Evolutionary conservation across 1,139 yeast species (phyloP), one percentile per base, ranked within the genome.

Genomic region (Nadsonia starkeyi-henricii): DNA sequence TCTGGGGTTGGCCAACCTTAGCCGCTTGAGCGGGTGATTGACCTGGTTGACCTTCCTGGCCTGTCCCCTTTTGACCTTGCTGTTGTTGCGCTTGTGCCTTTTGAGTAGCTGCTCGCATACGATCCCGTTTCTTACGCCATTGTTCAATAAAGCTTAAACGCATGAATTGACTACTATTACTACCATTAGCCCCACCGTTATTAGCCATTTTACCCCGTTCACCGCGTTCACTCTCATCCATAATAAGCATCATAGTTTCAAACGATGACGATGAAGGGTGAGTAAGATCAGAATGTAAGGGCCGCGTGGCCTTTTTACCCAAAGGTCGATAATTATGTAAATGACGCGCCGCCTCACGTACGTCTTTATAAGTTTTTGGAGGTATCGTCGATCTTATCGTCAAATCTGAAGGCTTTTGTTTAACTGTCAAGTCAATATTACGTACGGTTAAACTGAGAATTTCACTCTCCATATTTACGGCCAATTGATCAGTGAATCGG

Each of bases 381-480:
- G 41, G 20, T 37, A 17, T 17, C 15, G 20, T n/a, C 12, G 33
- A 41, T 33, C 44, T 21, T 26, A n/a, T n/a, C n/a, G n/a, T 33
- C 17, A 26, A n/a, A 41, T 47, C 28, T 23, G 9, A 47, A 18
- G 53, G 50, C 23, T 44, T 46, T n/a, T 44, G n/a, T 19, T 46
- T 45, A 1, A 84, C 88, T 8, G 79, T 72, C 50, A 89, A 67
- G 57, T 85, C 82, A 30, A 91, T 64, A 52, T 85, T 82, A 52
- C 97, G 72, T 50, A 83, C 76, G 1, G 95, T 82, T 47, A 86
- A 68, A 0, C 86, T 76, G 50, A 89, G 69, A 41, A 88, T 77
- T 62, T 89, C 96, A 15, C 91, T 73, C 62, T 91, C 97, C 79
- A 85, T 79, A 50, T 77, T 79, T 28, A 83, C 64, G 0, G 89